Evolutionary conservation across 2,329 filamentous ascomycete species (phyloP).

Genomic region (Ramichloridium luteum): DNA sequence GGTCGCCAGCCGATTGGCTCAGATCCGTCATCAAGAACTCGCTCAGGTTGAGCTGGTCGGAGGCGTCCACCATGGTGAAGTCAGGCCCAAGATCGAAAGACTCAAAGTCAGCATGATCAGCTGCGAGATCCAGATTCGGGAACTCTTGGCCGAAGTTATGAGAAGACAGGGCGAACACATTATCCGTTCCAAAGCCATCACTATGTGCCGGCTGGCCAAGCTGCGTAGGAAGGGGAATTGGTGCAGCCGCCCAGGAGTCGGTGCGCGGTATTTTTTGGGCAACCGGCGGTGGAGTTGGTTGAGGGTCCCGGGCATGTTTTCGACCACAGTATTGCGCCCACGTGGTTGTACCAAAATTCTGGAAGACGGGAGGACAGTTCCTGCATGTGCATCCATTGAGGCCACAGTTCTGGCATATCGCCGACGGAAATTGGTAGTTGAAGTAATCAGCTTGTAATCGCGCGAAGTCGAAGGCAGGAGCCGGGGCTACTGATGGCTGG

Average conservation of each 20-base stretch:
- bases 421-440: constrained; percentile 21
- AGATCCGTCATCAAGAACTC: constrained; percentile 16
- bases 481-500: constrained; percentile 4
- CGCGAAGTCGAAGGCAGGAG: constrained; percentile 17
- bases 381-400: constrained; percentile 23
- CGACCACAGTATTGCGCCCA: constrained; percentile 25
- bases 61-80: constrained; percentile 7
- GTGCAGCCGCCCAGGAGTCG: constrained; percentile 6
- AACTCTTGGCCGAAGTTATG: constrained; percentile 3
- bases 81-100: constrained; percentile 8
- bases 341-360: constrained; percentile 19
- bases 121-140: constrained; percentile 5
- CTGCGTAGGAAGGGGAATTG: not conserved
- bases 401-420: constrained; percentile 25
- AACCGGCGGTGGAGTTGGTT: constrained; percentile 8
- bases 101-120: constrained; percentile 4
- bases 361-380: constrained; percentile 23
- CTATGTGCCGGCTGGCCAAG: not conserved
- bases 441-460: constrained; percentile 18
- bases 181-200: not conserved
- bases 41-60: constrained; percentile 11
- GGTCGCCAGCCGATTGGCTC: not conserved
- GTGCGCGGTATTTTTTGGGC: constrained; percentile 9
- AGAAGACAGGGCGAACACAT: constrained; percentile 2
- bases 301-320: constrained; percentile 21